Base-by-base conservation (phyloP, 257 asterid genomes). In the Solanum paucissectum region DNA sequence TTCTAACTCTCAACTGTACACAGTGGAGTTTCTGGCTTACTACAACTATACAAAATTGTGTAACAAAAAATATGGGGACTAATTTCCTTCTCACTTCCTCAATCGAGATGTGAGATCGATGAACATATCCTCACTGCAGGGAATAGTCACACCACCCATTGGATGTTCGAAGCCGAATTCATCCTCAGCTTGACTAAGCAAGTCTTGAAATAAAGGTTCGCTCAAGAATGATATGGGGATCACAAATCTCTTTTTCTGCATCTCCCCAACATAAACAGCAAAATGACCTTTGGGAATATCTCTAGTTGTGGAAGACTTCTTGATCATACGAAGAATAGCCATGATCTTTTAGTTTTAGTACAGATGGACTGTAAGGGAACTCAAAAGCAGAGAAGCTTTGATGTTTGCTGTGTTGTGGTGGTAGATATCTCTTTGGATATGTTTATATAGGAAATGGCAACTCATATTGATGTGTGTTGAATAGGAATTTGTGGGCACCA, bases 131-230 rank as follows among this genome's bases (percentile, higher is more conserved):
- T 88, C 87, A n/a, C 87, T 85, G 87, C 93, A 91, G 9, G 95
- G 95, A 25, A 94, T 90, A 3, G 94, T 93, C 5, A 93, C 91
- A 49, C 96, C 95, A 4, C 95, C 96, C 94, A 90, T 92, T 1
- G 94, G 95, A 89, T 93, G 95, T 38, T 91, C 32, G 71, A 89
- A 93, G 18, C 95, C 90, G 49, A 88, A 87, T 87, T 90, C 91
- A 85, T 86, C 90, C 69, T 93, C 94, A 5, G 93, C 91, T 68
- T 74, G 91, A 13, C 83, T 42, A 25, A 94, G 55, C 68, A 94
- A 71, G 16, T 91, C 91, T 83, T 90, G 95, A 74, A 94, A 92
- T 3, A 60, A 87, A 73, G 82, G 82, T 34, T 73, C 9, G 2
- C 91, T 92, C 89, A 92, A 88, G 87, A 88, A 90, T 34, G 91